Conservation (phyloP, 306 rosid species). For the Rosa chinensis region DNA sequence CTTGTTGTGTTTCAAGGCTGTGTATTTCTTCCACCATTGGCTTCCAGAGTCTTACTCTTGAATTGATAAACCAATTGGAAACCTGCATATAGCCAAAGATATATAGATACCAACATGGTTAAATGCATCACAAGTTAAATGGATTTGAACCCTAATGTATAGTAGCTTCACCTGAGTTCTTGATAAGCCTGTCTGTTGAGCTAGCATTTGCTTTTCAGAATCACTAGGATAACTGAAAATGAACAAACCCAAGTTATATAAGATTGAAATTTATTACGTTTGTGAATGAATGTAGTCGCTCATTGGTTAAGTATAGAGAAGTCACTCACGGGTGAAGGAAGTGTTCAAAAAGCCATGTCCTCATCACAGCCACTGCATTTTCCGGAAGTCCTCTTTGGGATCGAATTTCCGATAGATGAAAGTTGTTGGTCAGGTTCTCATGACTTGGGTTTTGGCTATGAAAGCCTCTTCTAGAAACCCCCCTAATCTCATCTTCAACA, state of each 20-base stretch:
- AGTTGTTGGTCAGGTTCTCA: constrained; percentile 1
- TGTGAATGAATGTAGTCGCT: neutral
- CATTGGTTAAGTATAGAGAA: neutral
- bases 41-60: constrained; percentile 39
- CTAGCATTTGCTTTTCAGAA: constrained; percentile 31
- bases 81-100: constrained; percentile 8
- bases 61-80: constrained; percentile 37
- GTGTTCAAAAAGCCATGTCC: constrained; percentile 38
- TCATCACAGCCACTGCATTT: constrained; percentile 29
- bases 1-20: constrained; percentile 25
- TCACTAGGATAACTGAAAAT: constrained; percentile 33
- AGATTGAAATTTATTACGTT: neutral
- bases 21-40: constrained; percentile 43
- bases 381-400: constrained; percentile 37
- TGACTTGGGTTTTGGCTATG: constrained; percentile 4
- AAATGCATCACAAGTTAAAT: neutral
- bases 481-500: neutral
- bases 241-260: neutral
- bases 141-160: neutral
- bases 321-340: constrained; percentile 38
- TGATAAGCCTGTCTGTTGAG: constrained; percentile 35
- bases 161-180: constrained; percentile 28
- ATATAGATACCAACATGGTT: neutral
- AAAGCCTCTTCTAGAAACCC: neutral
- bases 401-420: constrained; percentile 7